Base-by-base conservation (phyloP, 1,139 yeast genomes). In the Nakaseomyces sp. region DNA sequence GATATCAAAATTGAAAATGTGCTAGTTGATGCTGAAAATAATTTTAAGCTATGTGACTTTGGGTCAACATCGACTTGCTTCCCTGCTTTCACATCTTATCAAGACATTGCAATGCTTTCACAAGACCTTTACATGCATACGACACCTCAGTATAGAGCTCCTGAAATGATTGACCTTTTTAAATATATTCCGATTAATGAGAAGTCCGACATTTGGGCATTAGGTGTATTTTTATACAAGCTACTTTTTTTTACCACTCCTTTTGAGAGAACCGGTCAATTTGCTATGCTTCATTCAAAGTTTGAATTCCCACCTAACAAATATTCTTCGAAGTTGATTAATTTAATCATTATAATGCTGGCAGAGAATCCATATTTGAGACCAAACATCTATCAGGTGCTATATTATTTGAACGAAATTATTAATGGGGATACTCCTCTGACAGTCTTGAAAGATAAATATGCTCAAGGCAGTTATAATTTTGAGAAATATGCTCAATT, bases 1-100 rank as follows among this genome's bases (percentile, higher is more conserved):
- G 99, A 91, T 66, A 81, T 91, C 55, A 91, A 91, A 66, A 89
- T 93, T 53, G 99, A 91, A 64, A 91, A 91, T 62, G 96, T 91
- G 5, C 72, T 91, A 50, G 81, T 91, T 25, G 84, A 87, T 54
- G 75, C 71, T 3, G 71, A 78, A 39, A 83, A 86, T 41, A 74
- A 74, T 43, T 93, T 76, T 64, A 91, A 89, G 63, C 68, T 91
- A 33, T 84, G 95, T 61, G 99, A 91, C 65, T 91, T 91, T 68
- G 99, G 99, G 1, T 87, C 96, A 1, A 85, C 95, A 0, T 82
- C 89, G 0, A 19, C 76, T 74, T 16, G 80, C 77, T 47, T 66
- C 76, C 52, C 73, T 76, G 36, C 58, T 12, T 63, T 57, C 1
- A 57, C 61, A 1, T 57, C 61, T 13, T 64, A 61, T 36, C 62